phyloP scores from a whole-genome alignment of 805 yeast species.

The Teunomyces aglyptinius region DNA sequence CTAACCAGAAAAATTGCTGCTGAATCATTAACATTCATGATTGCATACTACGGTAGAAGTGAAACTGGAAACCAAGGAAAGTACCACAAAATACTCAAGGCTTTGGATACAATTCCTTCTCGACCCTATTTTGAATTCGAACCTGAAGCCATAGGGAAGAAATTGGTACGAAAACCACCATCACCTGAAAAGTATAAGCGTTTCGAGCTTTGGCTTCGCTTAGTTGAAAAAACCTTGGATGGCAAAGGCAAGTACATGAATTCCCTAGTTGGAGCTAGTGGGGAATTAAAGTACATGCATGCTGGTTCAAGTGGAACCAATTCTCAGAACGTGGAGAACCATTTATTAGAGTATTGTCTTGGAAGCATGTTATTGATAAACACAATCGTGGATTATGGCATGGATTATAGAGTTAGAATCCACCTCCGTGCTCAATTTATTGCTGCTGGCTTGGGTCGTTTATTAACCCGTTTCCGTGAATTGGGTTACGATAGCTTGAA shows the following conservation, averaged over 20 bases:
- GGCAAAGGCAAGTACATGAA: constrained; percentile 87
- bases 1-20: constrained; percentile 77
- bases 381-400: constrained; percentile 53
- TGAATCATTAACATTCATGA: constrained; percentile 60
- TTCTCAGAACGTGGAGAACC: constrained; percentile 57
- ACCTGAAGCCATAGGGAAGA: constrained; percentile 20
- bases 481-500: constrained; percentile 58
- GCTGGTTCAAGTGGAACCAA: constrained; percentile 16
- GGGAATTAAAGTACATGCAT: constrained; percentile 57
- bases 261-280: constrained; percentile 88
- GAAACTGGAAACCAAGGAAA: constrained; percentile 32
- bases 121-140: constrained; percentile 41
- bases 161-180: constrained; percentile 36
- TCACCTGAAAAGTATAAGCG: constrained; percentile 40
- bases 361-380: constrained; percentile 70
- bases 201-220: constrained; percentile 69
- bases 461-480: constrained; percentile 19
- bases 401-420: constrained; percentile 46
- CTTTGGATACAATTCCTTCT: constrained; percentile 45
- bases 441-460: constrained; percentile 23
- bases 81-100: constrained; percentile 55
- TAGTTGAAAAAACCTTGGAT: constrained; percentile 65
- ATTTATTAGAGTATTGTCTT: constrained; percentile 67
- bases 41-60: constrained; percentile 32
- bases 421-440: constrained; percentile 52